Conservation (phyloP, 306 rosid species). For the Corylus heterophylla region DNA sequence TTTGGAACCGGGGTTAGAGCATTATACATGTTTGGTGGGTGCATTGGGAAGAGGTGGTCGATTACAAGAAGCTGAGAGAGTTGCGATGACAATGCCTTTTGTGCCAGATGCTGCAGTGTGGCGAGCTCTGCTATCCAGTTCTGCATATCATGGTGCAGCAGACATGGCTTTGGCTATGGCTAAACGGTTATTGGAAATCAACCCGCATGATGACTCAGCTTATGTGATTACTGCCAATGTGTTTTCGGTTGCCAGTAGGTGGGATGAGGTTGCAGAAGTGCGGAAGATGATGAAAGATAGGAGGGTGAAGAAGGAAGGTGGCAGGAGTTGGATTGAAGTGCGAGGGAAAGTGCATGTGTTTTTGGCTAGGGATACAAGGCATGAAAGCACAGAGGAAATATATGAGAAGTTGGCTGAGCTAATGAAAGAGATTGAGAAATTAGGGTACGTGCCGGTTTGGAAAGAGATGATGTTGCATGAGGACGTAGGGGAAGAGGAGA, state of each 20-base stretch:
- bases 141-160: slow-evolving; percentile 61
- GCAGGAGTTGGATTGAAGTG: slow-evolving; percentile 93
- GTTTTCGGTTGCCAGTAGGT: slow-evolving; percentile 61
- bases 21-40: slow-evolving; percentile 85
- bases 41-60: slow-evolving; percentile 72
- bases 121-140: slow-evolving; percentile 73
- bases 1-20: slow-evolving; percentile 71
- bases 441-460: slow-evolving; percentile 76
- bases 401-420: slow-evolving; percentile 57
- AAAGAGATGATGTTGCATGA: slow-evolving; percentile 64
- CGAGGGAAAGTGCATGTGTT: slow-evolving; percentile 73
- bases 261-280: slow-evolving; percentile 84
- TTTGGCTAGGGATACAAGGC: slow-evolving; percentile 77
- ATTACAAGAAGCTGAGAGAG: slow-evolving; percentile 62
- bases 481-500: slow-evolving; percentile 65
- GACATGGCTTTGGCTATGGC: slow-evolving; percentile 70
- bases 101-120: slow-evolving; percentile 83
- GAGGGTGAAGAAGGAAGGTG: slow-evolving; percentile 70
- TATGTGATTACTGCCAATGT: slow-evolving; percentile 71
- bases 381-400: slow-evolving; percentile 55
- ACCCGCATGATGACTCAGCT: slow-evolving; percentile 74
- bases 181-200: slow-evolving; percentile 57
- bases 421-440: slow-evolving; percentile 58
- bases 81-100: slow-evolving; percentile 65
- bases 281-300: slow-evolving; percentile 72